Percentiles rank a stretch among this genome's conserved stretches.
Conservation (phyloP, 352 stramenopile species). For the Globisporangium nunn region DNA sequence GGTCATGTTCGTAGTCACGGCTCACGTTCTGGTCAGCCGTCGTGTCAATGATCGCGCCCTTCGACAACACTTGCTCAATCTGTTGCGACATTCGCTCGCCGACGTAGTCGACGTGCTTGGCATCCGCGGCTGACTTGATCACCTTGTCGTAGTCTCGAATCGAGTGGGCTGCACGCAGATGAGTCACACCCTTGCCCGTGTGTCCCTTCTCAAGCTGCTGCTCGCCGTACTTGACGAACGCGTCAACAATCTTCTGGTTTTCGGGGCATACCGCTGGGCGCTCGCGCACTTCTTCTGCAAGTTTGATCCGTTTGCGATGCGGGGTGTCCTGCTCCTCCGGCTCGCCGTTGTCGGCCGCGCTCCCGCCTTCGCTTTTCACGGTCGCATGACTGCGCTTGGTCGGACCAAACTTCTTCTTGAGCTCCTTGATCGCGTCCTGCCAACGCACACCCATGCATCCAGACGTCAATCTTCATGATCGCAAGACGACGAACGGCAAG, state of each 20-base stretch:
- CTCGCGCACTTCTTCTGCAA: constrained; percentile 49
- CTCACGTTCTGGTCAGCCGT: constrained; percentile 42
- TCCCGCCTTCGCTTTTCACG: constrained; percentile 5
- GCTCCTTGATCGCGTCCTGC: constrained; percentile 17
- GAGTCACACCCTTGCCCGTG: constrained; percentile 66
- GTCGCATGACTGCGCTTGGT: constrained; percentile 13
- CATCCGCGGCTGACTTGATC: constrained; percentile 41
- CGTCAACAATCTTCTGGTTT: constrained; percentile 77
- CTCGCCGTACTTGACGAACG: constrained; percentile 58
- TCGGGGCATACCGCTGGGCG: constrained; percentile 29
- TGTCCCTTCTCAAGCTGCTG: constrained; percentile 50
- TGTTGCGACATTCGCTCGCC: constrained; percentile 48
- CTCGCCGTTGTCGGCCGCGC: not conserved
- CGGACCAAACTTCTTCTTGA: constrained; percentile 29
- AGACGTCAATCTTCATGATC: not conserved
- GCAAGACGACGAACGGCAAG: not conserved
- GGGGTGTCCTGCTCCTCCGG: constrained; percentile 27
- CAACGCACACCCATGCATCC: not conserved
- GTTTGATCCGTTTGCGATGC: constrained; percentile 43
- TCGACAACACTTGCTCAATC: constrained; percentile 49
- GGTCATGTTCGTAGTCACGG: constrained; percentile 34
- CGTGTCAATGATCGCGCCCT: constrained; percentile 44
- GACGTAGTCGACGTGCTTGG: constrained; percentile 35
- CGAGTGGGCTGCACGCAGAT: constrained; percentile 53
- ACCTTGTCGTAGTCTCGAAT: constrained; percentile 44